These are phyloP conservation scores for Geotrichum citri-aurantii DNA, from an alignment of 1,139 yeast species.

Conservation along the genomic window DNA sequence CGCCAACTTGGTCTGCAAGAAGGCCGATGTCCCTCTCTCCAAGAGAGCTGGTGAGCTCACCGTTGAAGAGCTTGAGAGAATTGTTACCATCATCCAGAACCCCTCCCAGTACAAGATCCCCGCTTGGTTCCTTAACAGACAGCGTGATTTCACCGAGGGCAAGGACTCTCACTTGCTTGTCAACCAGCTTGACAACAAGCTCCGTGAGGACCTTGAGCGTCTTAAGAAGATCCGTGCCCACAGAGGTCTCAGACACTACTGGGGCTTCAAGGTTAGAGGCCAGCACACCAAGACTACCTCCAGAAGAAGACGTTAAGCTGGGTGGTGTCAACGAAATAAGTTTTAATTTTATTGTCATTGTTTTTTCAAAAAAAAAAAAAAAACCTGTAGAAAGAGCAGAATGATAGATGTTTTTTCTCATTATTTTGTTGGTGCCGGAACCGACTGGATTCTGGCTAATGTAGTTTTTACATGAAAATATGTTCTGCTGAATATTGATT, in stretches of 20 bases:
- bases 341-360: neutral
- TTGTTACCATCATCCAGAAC: slow-evolving; percentile 99
- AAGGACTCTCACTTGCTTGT: slow-evolving; percentile 99
- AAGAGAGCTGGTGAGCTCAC: slow-evolving; percentile 99
- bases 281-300: slow-evolving; percentile 99
- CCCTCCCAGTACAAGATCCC: slow-evolving; percentile 99
- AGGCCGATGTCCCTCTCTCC: slow-evolving; percentile 97
- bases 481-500: too few species aligned
- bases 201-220: slow-evolving; percentile 99
- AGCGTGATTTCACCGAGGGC: slow-evolving; percentile 97
- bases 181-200: slow-evolving; percentile 97
- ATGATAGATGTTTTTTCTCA: too few species aligned
- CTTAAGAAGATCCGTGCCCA: slow-evolving; percentile 99
- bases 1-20: slow-evolving; percentile 99
- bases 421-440: too few species aligned
- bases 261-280: slow-evolving; percentile 94
- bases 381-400: too few species aligned
- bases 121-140: slow-evolving; percentile 99
- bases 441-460: too few species aligned
- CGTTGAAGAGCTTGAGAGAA: slow-evolving; percentile 99
- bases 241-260: slow-evolving; percentile 99
- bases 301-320: slow-evolving; percentile 65
- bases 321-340: slow-evolving; percentile 37
- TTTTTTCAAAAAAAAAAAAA: neutral
- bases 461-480: too few species aligned